phyloP scores from a whole-genome alignment of 441 rosid species.

The Capsella rubella region DNA sequence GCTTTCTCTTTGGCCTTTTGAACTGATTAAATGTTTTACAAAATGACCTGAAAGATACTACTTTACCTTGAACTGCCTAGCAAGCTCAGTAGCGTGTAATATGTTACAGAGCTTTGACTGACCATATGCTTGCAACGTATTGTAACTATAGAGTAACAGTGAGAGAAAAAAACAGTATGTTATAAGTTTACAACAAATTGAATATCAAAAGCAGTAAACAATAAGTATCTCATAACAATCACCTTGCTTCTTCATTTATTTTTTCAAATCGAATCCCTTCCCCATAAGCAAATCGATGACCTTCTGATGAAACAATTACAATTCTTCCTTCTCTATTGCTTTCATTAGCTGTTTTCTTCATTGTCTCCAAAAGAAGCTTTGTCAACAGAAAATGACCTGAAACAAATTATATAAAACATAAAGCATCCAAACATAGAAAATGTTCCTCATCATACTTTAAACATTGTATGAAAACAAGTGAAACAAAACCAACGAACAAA shows the following conservation, averaged over 20 bases:
- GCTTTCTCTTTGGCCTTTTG: slow-evolving; percentile 1
- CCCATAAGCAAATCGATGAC: slow-evolving; percentile 50
- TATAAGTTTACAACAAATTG: not conserved
- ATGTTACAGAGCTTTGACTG: slow-evolving; percentile 75
- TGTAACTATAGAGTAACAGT: slow-evolving; percentile 47
- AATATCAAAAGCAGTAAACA: slow-evolving; percentile 16
- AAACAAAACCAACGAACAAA: not conserved
- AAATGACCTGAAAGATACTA: not conserved
- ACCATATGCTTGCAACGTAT: slow-evolving; percentile 53
- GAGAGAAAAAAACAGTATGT: slow-evolving; percentile 21
- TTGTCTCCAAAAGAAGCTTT: slow-evolving; percentile 58
- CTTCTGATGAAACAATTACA: slow-evolving; percentile 63
- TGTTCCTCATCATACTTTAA: not conserved
- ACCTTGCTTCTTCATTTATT: slow-evolving; percentile 64
- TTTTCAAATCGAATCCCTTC: slow-evolving; percentile 62
- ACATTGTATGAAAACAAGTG: not conserved
- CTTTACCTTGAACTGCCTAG: slow-evolving; percentile 57
- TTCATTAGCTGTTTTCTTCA: slow-evolving; percentile 59
- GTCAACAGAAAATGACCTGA: slow-evolving; percentile 74
- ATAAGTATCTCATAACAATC: slow-evolving; percentile 24
- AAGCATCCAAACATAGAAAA: not conserved
- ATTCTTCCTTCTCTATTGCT: slow-evolving; percentile 67
- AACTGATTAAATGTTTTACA: not conserved
- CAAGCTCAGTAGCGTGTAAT: slow-evolving; percentile 65
- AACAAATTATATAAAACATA: not conserved